These are phyloP conservation scores for Actinomucor elegans DNA, from an alignment of 371 early-diverging fungal species.

Conservation along the genomic window DNA sequence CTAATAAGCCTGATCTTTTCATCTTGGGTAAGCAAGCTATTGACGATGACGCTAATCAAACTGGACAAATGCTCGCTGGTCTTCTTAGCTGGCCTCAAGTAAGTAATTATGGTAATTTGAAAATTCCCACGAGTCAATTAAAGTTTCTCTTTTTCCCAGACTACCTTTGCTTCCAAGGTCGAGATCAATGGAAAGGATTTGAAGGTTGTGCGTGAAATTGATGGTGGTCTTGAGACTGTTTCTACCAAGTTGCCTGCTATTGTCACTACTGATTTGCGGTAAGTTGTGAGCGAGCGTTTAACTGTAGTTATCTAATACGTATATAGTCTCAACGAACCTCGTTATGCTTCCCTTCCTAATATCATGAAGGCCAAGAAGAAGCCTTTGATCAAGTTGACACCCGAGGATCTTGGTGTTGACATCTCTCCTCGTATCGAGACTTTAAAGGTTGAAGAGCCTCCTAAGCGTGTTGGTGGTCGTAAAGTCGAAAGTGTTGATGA, in stretches of 20 bases:
- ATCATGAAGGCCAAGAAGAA: conserved; percentile 99
- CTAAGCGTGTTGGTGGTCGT: conserved; percentile 92
- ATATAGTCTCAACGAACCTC: conserved; percentile 90
- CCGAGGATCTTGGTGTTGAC: conserved; percentile 85
- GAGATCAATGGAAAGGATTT: conserved; percentile 73
- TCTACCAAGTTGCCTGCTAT: conserved; percentile 84
- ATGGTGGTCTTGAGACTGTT: conserved; percentile 97
- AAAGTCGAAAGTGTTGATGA: conserved; percentile 95
- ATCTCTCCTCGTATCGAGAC: conserved; percentile 81
- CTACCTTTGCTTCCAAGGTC: conserved; percentile 96
- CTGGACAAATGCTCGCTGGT: conserved; percentile 98
- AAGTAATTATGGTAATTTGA: conserved; percentile 13
- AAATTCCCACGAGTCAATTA: conserved; percentile 6
- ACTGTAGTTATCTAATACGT: not conserved
- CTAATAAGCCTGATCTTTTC: conserved; percentile 84
- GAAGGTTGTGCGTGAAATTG: conserved; percentile 92
- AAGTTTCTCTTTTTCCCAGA: conserved; percentile 47
- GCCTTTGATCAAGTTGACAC: conserved; percentile 81
- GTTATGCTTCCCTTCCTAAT: conserved; percentile 92
- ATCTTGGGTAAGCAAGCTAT: conserved; percentile 99
- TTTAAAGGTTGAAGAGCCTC: conserved; percentile 90
- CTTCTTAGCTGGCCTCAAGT: conserved; percentile 94
- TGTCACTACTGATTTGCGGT: conserved; percentile 96
- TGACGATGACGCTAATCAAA: conserved; percentile 97
- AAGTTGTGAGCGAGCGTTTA: conserved; percentile 11